A percentile compares a stretch with the other conserved stretches of the same genome.
These are phyloP conservation scores for Fusarium phyllophilum DNA, from an alignment of 2,329 filamentous ascomycete genomes.

Conservation along the genomic window DNA sequence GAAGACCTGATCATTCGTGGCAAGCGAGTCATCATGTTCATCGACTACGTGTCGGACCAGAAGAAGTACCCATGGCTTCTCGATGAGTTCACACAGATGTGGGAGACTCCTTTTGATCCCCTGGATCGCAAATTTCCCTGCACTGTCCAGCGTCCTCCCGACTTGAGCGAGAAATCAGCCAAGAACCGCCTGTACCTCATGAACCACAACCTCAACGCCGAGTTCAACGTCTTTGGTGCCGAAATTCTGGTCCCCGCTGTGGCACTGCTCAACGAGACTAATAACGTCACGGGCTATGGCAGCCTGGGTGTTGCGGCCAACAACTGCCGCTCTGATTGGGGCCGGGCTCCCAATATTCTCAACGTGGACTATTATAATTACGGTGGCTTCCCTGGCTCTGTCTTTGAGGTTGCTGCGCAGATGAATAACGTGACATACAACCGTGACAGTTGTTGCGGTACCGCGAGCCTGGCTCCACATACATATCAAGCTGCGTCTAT, in stretches of 20 bases:
- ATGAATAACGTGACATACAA: slow-evolving; percentile 79
- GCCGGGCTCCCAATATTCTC: slow-evolving; percentile 77
- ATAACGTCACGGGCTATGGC: slow-evolving; percentile 71
- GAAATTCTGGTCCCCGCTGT: slow-evolving; percentile 77
- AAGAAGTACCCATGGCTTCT: slow-evolving; percentile 82
- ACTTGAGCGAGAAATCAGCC: slow-evolving; percentile 64
- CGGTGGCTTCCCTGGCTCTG: slow-evolving; percentile 72
- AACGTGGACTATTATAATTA: slow-evolving; percentile 88
- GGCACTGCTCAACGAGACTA: slow-evolving; percentile 76
- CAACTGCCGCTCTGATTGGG: slow-evolving; percentile 72
- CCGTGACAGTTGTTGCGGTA: slow-evolving; percentile 64
- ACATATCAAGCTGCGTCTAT: slow-evolving; percentile 35
- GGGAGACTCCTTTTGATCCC: slow-evolving; percentile 90
- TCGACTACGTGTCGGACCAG: slow-evolving; percentile 88
- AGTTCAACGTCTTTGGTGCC: slow-evolving; percentile 73
- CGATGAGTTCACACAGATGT: slow-evolving; percentile 88
- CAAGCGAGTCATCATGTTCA: slow-evolving; percentile 80
- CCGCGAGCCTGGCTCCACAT: slow-evolving; percentile 45
- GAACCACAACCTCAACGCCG: slow-evolving; percentile 91
- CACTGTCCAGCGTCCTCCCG: slow-evolving; percentile 78
- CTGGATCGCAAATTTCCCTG: slow-evolving; percentile 76
- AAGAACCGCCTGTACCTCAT: slow-evolving; percentile 78
- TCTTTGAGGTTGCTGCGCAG: slow-evolving; percentile 77
- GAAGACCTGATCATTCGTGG: slow-evolving; percentile 76
- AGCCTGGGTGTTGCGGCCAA: slow-evolving; percentile 72